Conservation (phyloP, 495 filamentous ascomycete species). For the Penicillium pulvis region DNA sequence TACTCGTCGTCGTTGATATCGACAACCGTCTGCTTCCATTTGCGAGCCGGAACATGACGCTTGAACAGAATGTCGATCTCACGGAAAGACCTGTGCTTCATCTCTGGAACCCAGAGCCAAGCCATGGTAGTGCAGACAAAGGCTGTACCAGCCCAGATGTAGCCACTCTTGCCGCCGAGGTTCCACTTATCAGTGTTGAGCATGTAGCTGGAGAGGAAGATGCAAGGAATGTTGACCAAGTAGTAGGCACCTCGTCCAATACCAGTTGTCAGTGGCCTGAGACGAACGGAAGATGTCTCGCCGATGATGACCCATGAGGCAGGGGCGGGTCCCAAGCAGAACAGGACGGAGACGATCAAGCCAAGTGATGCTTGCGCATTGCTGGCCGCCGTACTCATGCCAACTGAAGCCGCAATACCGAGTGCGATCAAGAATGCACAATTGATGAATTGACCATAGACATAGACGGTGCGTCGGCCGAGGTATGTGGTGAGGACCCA, state of each 20-base stretch:
- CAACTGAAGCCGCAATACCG: conserved; percentile 50
- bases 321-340: conserved; percentile 53
- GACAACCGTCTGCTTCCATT: conserved; percentile 53
- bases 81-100: conserved; percentile 53
- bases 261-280: conserved; percentile 58
- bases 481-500: conserved; percentile 40
- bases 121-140: conserved; percentile 58
- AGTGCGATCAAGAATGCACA: conserved; percentile 40
- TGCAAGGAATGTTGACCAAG: conserved; percentile 55
- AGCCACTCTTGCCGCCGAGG: conserved; percentile 55
- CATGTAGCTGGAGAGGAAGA: conserved; percentile 53
- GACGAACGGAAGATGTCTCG: conserved; percentile 59
- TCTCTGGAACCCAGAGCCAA: conserved; percentile 59
- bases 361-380: conserved; percentile 56
- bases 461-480: conserved; percentile 57
- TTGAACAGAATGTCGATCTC: conserved; percentile 58
- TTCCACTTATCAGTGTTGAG: conserved; percentile 49
- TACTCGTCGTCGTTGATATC: conserved; percentile 58
- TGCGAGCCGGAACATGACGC: conserved; percentile 54
- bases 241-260: conserved; percentile 56
- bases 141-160: conserved; percentile 48
- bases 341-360: conserved; percentile 57
- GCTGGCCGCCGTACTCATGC: conserved; percentile 30
- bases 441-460: conserved; percentile 48
- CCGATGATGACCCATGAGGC: conserved; percentile 60